Base-by-base conservation (phyloP, 768 basidiomycete species). In the Lactarius hengduanensis region DNA sequence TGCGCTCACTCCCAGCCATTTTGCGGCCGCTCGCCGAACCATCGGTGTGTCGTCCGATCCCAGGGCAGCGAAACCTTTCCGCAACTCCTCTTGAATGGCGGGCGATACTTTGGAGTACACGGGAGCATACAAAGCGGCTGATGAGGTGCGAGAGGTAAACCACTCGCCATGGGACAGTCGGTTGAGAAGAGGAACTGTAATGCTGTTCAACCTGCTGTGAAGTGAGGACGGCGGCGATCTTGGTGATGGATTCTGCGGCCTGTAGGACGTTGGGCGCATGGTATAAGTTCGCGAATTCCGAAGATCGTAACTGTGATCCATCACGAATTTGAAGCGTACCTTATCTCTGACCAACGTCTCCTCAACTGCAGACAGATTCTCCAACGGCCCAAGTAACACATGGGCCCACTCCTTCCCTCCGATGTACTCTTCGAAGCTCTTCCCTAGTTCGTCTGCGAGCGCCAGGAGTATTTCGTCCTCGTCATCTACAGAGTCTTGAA, bases 401-500 rank as follows among this genome's bases (percentile, higher is more conserved):
- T 97, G 94, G 15, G 94, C 97, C 71, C 86, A 82, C 66, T 91
- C 90, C 32, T 84, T 84, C 16, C 97, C 97, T 40, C 97, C 97
- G 62, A 98, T 85, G 75, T 97, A 98, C 69, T 98, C 92, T 73
- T 94, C 90, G 72, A 98, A 96, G 74, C 85, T 88, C 75, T 85
- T 85, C 50, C 97, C 97, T 26, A 99, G 80, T 75, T 98, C 97
- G 72, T 98, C 96, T 22, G 96, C 94, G 59, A 99, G 81, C 6
- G 96, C 96, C 55, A 99, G 83, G 50, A 99, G 81, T 36, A 99
- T 96, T 74, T 99, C 97, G 77, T 99, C 97, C 78, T 99, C 97
- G 74, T 99, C 97, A 77, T 99, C 97, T 71, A 99, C 88, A n/a
- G 94, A 96, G 74, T 99, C 96, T 79, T 95, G 94, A 62, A 99